Evolutionary conservation across 2,329 filamentous ascomycete genomes (phyloP).

Genomic region (Penicillium glabrum): DNA sequence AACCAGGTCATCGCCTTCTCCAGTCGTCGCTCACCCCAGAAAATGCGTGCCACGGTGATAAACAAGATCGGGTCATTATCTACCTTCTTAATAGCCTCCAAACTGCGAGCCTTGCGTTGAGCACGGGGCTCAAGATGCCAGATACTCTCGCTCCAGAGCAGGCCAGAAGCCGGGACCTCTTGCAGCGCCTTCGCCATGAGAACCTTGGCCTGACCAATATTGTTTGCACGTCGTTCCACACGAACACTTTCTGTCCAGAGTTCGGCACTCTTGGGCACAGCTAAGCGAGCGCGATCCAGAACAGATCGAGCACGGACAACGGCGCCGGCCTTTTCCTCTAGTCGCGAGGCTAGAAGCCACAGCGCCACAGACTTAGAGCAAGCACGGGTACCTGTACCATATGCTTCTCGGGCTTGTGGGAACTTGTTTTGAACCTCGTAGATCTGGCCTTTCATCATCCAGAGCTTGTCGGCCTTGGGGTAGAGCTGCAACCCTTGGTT

Average conservation of each 20-base stretch:
- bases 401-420: constrained; percentile 85
- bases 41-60: constrained; percentile 88
- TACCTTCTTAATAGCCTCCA: constrained; percentile 96
- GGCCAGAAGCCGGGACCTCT: constrained; percentile 81
- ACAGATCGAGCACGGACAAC: constrained; percentile 91
- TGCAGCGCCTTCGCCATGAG: constrained; percentile 93
- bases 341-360: constrained; percentile 83
- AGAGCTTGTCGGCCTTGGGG: constrained; percentile 81
- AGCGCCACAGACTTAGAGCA: constrained; percentile 81
- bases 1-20: constrained; percentile 98
- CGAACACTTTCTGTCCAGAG: constrained; percentile 94
- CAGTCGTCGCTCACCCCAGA: constrained; percentile 88
- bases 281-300: constrained; percentile 84
- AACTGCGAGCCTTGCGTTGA: constrained; percentile 83
- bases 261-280: constrained; percentile 78
- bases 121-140: constrained; percentile 91
- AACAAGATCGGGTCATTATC: constrained; percentile 89
- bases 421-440: constrained; percentile 81
- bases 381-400: constrained; percentile 81
- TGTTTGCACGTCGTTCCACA: constrained; percentile 83
- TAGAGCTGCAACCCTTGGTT: constrained; percentile 85
- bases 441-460: constrained; percentile 99
- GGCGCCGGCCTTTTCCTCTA: constrained; percentile 82
- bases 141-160: constrained; percentile 92
- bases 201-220: constrained; percentile 78